Percentiles rank a stretch among this genome's conserved stretches.
These are phyloP conservation scores for Chenopodium suecicum DNA, from an alignment of 148 eudicot genomes.

Conservation along the genomic window DNA sequence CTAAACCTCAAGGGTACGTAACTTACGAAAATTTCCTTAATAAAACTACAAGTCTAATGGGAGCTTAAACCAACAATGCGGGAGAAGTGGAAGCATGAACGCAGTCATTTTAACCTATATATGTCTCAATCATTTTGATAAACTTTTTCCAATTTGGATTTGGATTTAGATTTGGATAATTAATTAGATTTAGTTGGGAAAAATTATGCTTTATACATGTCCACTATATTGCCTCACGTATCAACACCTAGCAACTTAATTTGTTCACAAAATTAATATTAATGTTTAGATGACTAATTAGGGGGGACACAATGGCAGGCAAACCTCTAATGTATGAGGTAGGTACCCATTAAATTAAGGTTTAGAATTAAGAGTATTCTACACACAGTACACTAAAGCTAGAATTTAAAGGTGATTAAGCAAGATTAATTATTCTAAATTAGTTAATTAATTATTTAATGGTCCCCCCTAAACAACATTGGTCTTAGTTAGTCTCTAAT, in stretches of 20 bases:
- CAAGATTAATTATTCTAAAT: background rate
- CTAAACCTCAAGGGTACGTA: too few relatives aligned
- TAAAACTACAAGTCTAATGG: background rate
- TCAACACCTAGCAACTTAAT: background rate
- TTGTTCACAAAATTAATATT: background rate
- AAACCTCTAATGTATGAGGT: constrained; percentile 19
- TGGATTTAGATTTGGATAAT: background rate
- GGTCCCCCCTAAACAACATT: constrained; percentile 22
- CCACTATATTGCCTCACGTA: background rate
- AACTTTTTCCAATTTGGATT: background rate
- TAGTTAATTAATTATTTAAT: background rate
- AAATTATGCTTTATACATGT: background rate
- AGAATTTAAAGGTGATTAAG: background rate
- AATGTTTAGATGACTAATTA: background rate
- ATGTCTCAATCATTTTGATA: background rate
- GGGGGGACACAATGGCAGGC: constrained; percentile 27
- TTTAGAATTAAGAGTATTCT: background rate
- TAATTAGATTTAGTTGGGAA: background rate
- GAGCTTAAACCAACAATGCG: background rate
- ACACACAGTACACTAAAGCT: background rate
- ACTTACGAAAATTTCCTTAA: too few relatives aligned
- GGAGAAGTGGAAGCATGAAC: constrained; percentile 1
- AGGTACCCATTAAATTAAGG: constrained; percentile 17
- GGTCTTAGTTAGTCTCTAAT: constrained; percentile 25
- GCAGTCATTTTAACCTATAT: background rate